Conservation (phyloP, 2,329 filamentous ascomycete genomes). For the Colletotrichum liriopes region DNA sequence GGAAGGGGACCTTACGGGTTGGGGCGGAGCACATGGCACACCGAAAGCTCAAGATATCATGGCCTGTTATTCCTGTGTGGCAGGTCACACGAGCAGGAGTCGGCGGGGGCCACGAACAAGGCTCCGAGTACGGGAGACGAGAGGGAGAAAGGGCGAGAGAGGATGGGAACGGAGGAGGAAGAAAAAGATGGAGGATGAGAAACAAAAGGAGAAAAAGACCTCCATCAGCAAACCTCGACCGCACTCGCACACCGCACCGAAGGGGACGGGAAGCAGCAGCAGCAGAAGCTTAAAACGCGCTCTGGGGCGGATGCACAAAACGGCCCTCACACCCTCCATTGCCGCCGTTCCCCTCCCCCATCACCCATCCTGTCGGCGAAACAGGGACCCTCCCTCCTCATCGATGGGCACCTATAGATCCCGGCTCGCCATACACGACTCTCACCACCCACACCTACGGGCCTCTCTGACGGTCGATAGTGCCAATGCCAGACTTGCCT, state of each 20-base stretch:
- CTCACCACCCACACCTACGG: constrained; percentile 27
- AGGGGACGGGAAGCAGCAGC: constrained; percentile 11
- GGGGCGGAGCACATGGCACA: constrained; percentile 41
- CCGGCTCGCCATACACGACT: constrained; percentile 20
- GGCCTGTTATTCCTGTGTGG: constrained; percentile 17
- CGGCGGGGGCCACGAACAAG: constrained; percentile 6
- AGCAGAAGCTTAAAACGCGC: constrained; percentile 40
- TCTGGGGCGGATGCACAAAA: constrained; percentile 36
- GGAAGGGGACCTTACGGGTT: constrained; percentile 35
- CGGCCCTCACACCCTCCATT: constrained; percentile 23
- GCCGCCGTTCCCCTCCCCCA: neutral
- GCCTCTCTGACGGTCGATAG: constrained; percentile 1
- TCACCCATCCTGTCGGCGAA: constrained; percentile 21
- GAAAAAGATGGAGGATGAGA: constrained; percentile 20
- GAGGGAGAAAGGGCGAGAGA: neutral
- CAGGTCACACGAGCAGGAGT: constrained; percentile 38
- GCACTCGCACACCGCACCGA: constrained; percentile 23
- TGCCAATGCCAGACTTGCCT: neutral
- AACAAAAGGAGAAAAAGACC: constrained; percentile 18
- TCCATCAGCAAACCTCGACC: neutral
- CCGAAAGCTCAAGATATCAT: constrained; percentile 39
- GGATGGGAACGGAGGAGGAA: neutral
- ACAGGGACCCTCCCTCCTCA: constrained; percentile 37
- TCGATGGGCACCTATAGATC: constrained; percentile 32
- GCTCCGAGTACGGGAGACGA: neutral